These are phyloP conservation scores for Chaetomium sp. DNA, from an alignment of 2,329 filamentous ascomycete genomes.

Conservation along the genomic window DNA sequence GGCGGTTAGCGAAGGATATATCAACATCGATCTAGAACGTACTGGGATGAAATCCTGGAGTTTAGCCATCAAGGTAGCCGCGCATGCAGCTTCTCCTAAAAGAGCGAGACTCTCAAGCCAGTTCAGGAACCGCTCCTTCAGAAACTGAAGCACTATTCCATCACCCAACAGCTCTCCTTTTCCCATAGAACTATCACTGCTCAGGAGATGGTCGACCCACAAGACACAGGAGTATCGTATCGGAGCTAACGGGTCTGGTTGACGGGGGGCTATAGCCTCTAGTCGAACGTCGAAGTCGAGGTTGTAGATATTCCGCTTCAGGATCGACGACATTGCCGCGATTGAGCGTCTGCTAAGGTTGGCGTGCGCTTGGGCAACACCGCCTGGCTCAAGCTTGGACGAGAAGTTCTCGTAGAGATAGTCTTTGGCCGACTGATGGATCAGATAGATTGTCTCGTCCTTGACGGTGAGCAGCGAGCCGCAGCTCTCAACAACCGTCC, in stretches of 20 bases:
- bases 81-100: constrained; percentile 18
- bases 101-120: constrained; percentile 30
- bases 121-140: constrained; percentile 22
- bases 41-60: constrained; percentile 22
- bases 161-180: constrained; percentile 18
- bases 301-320: constrained; percentile 29
- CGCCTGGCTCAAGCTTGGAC: constrained; percentile 18
- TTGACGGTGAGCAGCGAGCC: constrained; percentile 40
- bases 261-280: constrained; percentile 21
- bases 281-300: constrained; percentile 27
- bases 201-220: constrained; percentile 26
- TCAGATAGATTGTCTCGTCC: constrained; percentile 34
- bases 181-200: constrained; percentile 6
- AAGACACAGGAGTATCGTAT: constrained; percentile 29
- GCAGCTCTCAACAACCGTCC: constrained; percentile 35
- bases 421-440: constrained; percentile 41
- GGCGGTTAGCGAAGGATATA: constrained; percentile 15
- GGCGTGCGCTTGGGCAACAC: constrained; percentile 21
- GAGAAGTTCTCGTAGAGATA: constrained; percentile 33
- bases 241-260: constrained; percentile 27
- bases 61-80: constrained; percentile 24
- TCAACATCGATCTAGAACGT: constrained; percentile 11
- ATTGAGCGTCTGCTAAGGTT: constrained; percentile 25
- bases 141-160: constrained; percentile 21
- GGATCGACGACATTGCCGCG: constrained; percentile 25